Percentiles rank a stretch among this genome's conserved stretches.
Conservation (phyloP, 2,329 filamentous ascomycete genomes). For the Aspergillus quadrilineatus region DNA sequence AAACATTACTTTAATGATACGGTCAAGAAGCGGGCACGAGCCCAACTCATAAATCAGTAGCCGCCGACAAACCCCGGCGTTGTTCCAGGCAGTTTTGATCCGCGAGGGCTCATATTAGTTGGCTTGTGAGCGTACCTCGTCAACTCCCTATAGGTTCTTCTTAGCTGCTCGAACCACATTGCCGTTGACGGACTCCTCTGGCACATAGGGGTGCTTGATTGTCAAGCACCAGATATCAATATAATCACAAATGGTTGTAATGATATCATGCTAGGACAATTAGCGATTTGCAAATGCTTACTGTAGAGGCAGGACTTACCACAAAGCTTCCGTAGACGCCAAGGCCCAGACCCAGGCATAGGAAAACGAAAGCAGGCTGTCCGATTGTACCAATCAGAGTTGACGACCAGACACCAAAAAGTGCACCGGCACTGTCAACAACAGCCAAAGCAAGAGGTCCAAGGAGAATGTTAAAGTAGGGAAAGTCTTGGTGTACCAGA, state of each 20-base stretch:
- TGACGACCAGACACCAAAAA: constrained; percentile 67
- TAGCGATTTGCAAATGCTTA: neutral
- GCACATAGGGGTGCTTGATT: constrained; percentile 76
- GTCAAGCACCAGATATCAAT: constrained; percentile 97
- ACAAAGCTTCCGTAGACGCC: constrained; percentile 98
- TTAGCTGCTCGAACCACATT: constrained; percentile 24
- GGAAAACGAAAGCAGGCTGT: constrained; percentile 87
- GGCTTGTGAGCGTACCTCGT: neutral
- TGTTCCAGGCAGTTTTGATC: neutral
- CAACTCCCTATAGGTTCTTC: constrained; percentile 26
- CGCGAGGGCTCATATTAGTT: constrained; percentile 10
- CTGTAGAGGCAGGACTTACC: constrained; percentile 41
- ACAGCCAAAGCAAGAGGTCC: constrained; percentile 76
- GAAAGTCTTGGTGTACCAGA: constrained; percentile 81
- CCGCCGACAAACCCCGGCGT: neutral
- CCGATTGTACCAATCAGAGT: constrained; percentile 74
- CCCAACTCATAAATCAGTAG: neutral
- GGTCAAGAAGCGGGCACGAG: constrained; percentile 2
- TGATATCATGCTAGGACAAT: constrained; percentile 70
- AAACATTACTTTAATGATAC: constrained; percentile 5
- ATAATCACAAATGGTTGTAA: constrained; percentile 96
- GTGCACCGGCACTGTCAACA: constrained; percentile 74
- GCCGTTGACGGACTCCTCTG: constrained; percentile 32
- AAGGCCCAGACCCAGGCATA: constrained; percentile 76
- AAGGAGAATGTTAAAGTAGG: constrained; percentile 82